A percentile compares a stretch with the other conserved stretches of the same genome.
Evolutionary conservation across 2,329 filamentous ascomycete genomes (phyloP).

Genomic region (Scedosporium aurantiacum): DNA sequence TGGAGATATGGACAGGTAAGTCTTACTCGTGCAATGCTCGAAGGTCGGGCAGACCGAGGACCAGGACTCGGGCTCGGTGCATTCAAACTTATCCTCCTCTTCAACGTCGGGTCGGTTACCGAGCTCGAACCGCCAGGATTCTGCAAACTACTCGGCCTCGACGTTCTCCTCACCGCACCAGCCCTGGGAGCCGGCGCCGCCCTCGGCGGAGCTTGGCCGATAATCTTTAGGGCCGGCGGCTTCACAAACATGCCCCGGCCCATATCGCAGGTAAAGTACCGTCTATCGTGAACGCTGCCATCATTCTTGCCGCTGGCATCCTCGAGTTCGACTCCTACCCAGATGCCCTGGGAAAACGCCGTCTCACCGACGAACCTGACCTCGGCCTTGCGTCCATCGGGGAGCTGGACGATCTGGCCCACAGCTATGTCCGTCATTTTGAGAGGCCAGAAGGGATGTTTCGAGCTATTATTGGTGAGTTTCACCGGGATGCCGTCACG

Average conservation of each 20-base stretch:
- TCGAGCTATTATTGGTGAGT: neutral
- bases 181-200: constrained; percentile 26
- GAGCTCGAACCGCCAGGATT: constrained; percentile 23
- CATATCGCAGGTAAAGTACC: constrained; percentile 79
- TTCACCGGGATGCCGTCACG: neutral
- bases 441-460: neutral
- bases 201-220: constrained; percentile 32
- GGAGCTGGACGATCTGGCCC: constrained; percentile 70
- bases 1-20: neutral
- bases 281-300: constrained; percentile 74
- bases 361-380: constrained; percentile 77
- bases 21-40: constrained; percentile 46
- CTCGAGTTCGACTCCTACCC: constrained; percentile 83
- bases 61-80: constrained; percentile 62
- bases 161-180: constrained; percentile 26
- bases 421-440: constrained; percentile 44
- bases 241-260: constrained; percentile 76
- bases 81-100: constrained; percentile 59
- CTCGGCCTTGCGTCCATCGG: constrained; percentile 63
- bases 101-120: constrained; percentile 39
- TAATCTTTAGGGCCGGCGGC: constrained; percentile 53
- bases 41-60: constrained; percentile 41
- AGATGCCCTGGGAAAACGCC: constrained; percentile 69
- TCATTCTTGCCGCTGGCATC: constrained; percentile 84
- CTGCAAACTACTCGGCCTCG: constrained; percentile 38